Evolutionary conservation across 768 basidiomycete genomes (phyloP).

Genomic region (Sistotremastrum suecicum): DNA sequence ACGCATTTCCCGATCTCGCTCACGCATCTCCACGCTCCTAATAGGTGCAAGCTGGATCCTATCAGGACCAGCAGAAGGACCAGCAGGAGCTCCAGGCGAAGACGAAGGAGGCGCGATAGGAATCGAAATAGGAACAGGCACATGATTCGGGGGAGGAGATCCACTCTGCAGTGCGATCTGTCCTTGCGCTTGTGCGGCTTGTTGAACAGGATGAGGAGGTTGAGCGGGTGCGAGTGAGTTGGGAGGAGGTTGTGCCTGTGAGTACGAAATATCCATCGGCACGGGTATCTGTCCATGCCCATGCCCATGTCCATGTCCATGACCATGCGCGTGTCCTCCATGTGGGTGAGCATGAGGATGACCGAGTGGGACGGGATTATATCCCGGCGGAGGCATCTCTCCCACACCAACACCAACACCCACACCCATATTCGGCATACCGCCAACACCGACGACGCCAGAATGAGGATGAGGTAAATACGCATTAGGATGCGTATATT

Average conservation of each 20-base stretch:
- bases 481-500: no score
- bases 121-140: not conserved
- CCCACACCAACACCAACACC: no score
- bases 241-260: not conserved
- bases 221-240: not conserved
- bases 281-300: no score
- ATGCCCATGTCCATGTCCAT: no score
- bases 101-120: not conserved
- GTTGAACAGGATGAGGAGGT: not conserved
- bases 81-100: not conserved
- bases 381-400: no score
- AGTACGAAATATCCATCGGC: no score
- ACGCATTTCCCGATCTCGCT: constrained; percentile 1
- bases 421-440: no score
- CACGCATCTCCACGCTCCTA: constrained; percentile 2
- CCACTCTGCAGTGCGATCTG: not conserved
- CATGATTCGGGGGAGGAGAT: not conserved
- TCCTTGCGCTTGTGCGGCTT: not conserved
- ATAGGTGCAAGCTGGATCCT: no score
- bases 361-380: no score
- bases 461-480: no score
- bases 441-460: no score
- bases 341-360: constrained; percentile 2
- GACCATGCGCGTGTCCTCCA: not conserved
- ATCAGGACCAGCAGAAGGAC: not conserved